Evolutionary conservation across 2,329 filamentous ascomycete genomes (phyloP).

Genomic region (Fusarium brachygibbosum): DNA sequence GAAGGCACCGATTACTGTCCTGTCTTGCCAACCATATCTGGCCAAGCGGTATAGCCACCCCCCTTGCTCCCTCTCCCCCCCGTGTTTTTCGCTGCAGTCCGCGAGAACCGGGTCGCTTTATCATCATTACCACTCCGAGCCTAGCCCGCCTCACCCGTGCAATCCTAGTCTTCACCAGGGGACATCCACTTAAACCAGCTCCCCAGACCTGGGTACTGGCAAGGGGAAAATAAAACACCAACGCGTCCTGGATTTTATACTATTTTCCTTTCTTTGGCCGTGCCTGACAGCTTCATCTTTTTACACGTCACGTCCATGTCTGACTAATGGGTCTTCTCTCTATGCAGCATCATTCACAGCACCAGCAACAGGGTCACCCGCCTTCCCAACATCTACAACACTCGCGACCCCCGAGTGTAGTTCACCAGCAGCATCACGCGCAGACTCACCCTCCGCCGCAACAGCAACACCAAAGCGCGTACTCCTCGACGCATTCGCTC

Average conservation of each 20-base stretch:
- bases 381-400: constrained; percentile 76
- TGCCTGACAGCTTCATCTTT: constrained; percentile 52
- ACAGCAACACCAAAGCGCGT: constrained; percentile 74
- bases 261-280: constrained; percentile 54
- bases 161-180: constrained; percentile 64
- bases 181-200: constrained; percentile 55
- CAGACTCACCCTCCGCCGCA: constrained; percentile 73
- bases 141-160: constrained; percentile 64
- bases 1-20: constrained; percentile 31
- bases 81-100: constrained; percentile 48
- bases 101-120: constrained; percentile 55
- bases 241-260: constrained; percentile 60
- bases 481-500: constrained; percentile 75
- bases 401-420: constrained; percentile 78
- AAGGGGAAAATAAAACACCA: constrained; percentile 65
- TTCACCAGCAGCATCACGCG: constrained; percentile 79
- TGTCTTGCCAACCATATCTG: constrained; percentile 37
- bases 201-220: constrained; percentile 62
- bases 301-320: constrained; percentile 51
- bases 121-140: constrained; percentile 59
- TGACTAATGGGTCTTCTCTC: constrained; percentile 72
- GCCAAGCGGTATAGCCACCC: constrained; percentile 52
- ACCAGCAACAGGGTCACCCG: constrained; percentile 79
- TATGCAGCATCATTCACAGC: constrained; percentile 83
- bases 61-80: constrained; percentile 41